These are phyloP conservation scores for Boletus sp. DNA, from an alignment of 768 basidiomycete genomes.

Conservation along the genomic window DNA sequence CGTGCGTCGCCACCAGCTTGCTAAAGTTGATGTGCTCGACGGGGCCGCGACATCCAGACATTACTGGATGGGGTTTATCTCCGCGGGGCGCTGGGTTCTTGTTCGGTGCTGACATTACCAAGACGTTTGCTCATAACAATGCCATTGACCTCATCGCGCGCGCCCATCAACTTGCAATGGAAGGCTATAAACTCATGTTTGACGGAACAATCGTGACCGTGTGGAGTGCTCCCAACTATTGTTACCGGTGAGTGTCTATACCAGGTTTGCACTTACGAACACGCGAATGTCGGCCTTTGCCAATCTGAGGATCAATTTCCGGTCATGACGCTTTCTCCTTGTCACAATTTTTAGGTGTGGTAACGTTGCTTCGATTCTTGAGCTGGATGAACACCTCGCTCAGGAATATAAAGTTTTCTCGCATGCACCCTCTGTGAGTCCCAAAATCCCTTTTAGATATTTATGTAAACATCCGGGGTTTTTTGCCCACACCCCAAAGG, in stretches of 20 bases:
- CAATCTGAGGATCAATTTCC: constrained; percentile 26
- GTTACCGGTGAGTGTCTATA: constrained; percentile 72
- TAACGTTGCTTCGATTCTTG: constrained; percentile 92
- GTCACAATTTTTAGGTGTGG: constrained; percentile 65
- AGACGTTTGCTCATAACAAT: constrained; percentile 87
- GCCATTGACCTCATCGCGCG: constrained; percentile 93
- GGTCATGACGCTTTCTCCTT: constrained; percentile 12
- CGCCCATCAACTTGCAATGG: constrained; percentile 98
- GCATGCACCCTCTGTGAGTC: constrained; percentile 79
- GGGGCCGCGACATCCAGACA: constrained; percentile 49
- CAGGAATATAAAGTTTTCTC: constrained; percentile 97
- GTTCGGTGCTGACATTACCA: constrained; percentile 91
- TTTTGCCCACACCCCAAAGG: constrained; percentile 16
- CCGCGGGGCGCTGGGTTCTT: constrained; percentile 97
- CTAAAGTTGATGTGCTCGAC: constrained; percentile 24
- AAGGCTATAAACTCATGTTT: constrained; percentile 97
- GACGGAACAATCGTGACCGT: constrained; percentile 94
- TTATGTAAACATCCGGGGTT: constrained; percentile 18
- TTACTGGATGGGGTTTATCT: constrained; percentile 92
- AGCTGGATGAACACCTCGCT: constrained; percentile 88
- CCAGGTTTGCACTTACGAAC: constrained; percentile 7
- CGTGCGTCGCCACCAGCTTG: constrained; percentile 7
- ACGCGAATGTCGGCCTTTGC: constrained; percentile 13
- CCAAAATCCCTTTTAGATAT: constrained; percentile 4
- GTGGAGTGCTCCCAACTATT: constrained; percentile 98